These are phyloP conservation scores for Eucalyptus dawsonii DNA, from an alignment of 345 rosid species.

Conservation along the genomic window DNA sequence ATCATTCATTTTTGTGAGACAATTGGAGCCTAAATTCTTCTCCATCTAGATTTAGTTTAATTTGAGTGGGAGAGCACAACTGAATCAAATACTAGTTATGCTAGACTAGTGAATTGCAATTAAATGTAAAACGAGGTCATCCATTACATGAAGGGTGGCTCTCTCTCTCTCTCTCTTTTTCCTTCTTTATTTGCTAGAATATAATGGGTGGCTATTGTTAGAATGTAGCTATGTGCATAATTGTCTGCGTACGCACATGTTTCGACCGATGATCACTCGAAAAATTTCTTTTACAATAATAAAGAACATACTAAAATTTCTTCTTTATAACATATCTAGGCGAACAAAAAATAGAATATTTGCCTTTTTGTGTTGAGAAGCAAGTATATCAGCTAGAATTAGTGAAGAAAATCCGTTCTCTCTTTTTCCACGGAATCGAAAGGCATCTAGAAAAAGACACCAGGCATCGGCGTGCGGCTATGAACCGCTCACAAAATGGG, in stretches of 20 bases:
- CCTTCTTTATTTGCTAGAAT: neutral
- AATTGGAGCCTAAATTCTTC: neutral
- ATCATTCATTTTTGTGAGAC: neutral
- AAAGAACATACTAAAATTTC: neutral
- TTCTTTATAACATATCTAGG: neutral
- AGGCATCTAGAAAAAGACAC: neutral
- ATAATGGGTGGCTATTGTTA: neutral
- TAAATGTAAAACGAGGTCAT: neutral
- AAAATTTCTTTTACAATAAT: neutral
- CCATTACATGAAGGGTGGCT: neutral
- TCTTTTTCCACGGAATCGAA: neutral
- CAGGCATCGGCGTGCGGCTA: neutral
- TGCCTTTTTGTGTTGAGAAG: neutral
- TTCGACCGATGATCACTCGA: neutral
- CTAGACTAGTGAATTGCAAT: neutral
- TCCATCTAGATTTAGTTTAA: neutral
- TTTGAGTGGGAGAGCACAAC: neutral
- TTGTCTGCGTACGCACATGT: neutral
- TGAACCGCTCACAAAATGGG: neutral
- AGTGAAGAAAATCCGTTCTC: neutral
- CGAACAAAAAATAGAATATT: neutral
- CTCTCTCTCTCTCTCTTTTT: accelerated
- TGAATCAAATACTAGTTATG: neutral
- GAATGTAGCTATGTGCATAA: neutral
- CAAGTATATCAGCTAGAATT: neutral